Evolutionary conservation across 768 basidiomycete genomes (phyloP).

Genomic region (Suillus alpinus): DNA sequence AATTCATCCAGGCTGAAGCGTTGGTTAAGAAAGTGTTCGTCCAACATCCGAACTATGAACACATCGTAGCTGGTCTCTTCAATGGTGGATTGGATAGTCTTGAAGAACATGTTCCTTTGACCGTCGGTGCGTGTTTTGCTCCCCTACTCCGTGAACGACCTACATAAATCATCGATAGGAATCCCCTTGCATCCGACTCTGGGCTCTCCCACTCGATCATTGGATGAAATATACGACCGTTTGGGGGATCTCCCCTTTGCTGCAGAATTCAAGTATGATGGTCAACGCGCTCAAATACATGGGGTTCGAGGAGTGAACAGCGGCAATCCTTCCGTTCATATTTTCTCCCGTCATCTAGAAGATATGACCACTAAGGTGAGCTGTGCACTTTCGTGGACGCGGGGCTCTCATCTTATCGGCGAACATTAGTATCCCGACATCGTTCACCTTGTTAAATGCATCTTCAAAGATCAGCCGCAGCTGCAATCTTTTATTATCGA

Average conservation of each 20-base stretch:
- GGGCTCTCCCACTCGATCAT: conserved; percentile 81
- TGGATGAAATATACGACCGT: conserved; percentile 78
- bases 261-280: conserved; percentile 92
- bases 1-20: conserved; percentile 57
- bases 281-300: conserved; percentile 82
- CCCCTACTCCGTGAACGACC: conserved; percentile 1
- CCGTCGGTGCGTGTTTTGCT: conserved; percentile 54
- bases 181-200: conserved; percentile 84
- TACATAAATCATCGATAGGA: conserved; percentile 39
- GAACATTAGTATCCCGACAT: conserved; percentile 77
- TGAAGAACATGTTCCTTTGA: conserved; percentile 57
- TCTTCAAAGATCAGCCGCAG: conserved; percentile 43
- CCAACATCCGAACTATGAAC: conserved; percentile 72
- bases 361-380: conserved; percentile 86
- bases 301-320: conserved; percentile 31
- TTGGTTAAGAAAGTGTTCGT: conserved; percentile 72
- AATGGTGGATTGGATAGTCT: conserved; percentile 61
- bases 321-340: conserved; percentile 41
- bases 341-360: conserved; percentile 89
- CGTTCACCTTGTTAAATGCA: conserved; percentile 48
- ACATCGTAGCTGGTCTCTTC: conserved; percentile 62
- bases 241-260: conserved; percentile 66
- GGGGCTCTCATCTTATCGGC: conserved; percentile 12
- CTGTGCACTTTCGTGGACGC: conserved; percentile 1
- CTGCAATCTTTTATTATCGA: conserved; percentile 73